Percentiles rank a stretch among this genome's conserved stretches.
Evolutionary conservation across 129 eudicot species (phyloP).

Genomic region (Calendula officinalis): DNA sequence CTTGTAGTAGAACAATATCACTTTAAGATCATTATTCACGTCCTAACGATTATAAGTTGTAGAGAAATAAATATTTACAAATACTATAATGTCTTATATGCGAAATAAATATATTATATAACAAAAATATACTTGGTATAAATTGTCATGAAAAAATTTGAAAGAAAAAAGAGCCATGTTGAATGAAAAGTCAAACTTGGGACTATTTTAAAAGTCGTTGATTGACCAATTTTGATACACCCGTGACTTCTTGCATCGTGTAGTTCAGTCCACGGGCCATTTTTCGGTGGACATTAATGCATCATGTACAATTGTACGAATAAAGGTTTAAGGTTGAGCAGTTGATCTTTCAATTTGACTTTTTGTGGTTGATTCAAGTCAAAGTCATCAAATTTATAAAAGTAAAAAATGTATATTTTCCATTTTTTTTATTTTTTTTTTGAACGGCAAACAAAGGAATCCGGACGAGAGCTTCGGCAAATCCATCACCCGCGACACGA

Average conservation of each 20-base stretch:
- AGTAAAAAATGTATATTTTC: no score
- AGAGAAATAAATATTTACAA: no score
- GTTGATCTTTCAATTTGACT: neutral
- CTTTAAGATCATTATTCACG: no score
- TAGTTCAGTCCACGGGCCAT: conserved; percentile 10
- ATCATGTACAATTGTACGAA: neutral
- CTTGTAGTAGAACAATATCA: neutral
- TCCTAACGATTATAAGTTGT: neutral
- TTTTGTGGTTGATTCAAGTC: neutral
- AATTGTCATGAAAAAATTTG: neutral
- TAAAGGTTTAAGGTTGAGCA: neutral
- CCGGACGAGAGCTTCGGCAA: neutral
- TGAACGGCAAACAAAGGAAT: no score
- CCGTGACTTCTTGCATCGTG: conserved; percentile 23
- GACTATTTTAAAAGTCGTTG: conserved; percentile 9
- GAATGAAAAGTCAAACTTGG: neutral
- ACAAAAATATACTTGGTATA: neutral
- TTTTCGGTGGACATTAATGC: conserved; percentile 3
- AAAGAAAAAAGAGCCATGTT: neutral
- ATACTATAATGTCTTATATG: neutral
- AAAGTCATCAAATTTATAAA: no score
- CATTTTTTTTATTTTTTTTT: no score
- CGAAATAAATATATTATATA: neutral
- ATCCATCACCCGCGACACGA: no score
- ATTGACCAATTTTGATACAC: conserved; percentile 14